Evolutionary conservation across 2,329 filamentous ascomycete species (phyloP).

Genomic region (Nigrospora oryzae): DNA sequence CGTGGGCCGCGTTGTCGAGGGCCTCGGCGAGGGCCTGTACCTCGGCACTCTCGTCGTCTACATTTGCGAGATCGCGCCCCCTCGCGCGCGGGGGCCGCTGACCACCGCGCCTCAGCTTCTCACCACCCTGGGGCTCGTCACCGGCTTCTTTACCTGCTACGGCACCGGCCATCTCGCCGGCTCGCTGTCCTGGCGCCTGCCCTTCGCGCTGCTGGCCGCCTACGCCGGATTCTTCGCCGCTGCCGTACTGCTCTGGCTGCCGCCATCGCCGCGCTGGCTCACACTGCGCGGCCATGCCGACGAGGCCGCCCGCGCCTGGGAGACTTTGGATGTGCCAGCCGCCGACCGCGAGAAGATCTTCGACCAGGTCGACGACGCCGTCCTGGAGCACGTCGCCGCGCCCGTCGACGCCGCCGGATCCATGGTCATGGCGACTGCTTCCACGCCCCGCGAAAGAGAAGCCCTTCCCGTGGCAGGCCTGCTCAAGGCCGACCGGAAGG

Average conservation of each 20-base stretch:
- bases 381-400: neutral
- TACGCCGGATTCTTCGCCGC: conserved; percentile 1
- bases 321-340: conserved; percentile 1
- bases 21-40: conserved; percentile 7
- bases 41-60: conserved; percentile 5
- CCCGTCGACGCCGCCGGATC: neutral
- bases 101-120: conserved; percentile 5
- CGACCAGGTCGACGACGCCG: neutral
- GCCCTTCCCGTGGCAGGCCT: neutral
- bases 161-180: conserved; percentile 3
- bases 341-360: conserved; percentile 6
- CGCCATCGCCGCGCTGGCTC: conserved; percentile 6
- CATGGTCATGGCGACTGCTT: neutral
- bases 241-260: conserved; percentile 1
- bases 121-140: conserved; percentile 3
- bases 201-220: conserved; percentile 4
- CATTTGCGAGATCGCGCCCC: conserved; percentile 6
- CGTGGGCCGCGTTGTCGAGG: conserved; percentile 5
- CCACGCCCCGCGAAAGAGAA: neutral
- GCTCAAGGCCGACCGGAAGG: no score
- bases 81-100: conserved; percentile 2
- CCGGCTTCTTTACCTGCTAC: conserved; percentile 8
- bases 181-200: conserved; percentile 6
- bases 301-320: conserved; percentile 3
- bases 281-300: neutral